Evolutionary conservation across 176 grass and related monocot genomes (phyloP), one percentile per base, ranked within the genome.

Genomic region (Cenchrus purpureus): DNA sequence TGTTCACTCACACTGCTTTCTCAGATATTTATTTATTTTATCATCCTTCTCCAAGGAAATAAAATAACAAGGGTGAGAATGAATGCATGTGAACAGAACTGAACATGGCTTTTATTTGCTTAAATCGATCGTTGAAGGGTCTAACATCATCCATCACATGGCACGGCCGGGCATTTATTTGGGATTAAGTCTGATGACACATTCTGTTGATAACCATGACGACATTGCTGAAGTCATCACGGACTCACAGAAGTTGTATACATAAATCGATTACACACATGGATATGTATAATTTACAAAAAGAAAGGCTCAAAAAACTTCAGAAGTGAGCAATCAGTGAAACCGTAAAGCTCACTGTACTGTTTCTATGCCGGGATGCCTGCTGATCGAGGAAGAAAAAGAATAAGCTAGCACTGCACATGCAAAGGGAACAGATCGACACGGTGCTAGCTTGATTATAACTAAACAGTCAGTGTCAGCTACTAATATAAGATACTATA

Each of bases 281-380:
- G 67, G 13, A 55, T 34, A 74, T 55, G 78, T 50, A 17, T 50
- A 2, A 65, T 65, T 4, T 19, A 70, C 20, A 25, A 32, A 81
- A 68, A 1, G 6, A 81, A 77, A 42, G 16, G 64, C 13, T 14
- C 9, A 12, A 14, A 17, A 61, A 34, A 16, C 69, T 73, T 83
- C 10, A 83, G 81, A 64, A 74, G 44, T 49, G 69, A 83, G 57
- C 69, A 73, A 74, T 45, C 44, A 52, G 12, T 74, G 49, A 28
- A 83, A 64, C 29, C 69, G 69, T 52, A 83, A 63, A 83, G 69
- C 69, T 83, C 57, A 83, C 70, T 82, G 67, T 46, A 82, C 67
- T 82, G 80, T 72, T 82, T 60, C 53, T 82, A 48, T 60, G 80
- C 80, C 54, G 66, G 67, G 67, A 59, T 82, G 67, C 67, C 69